Conservation (phyloP, 75 land plant species). For the Picea glauca region DNA sequence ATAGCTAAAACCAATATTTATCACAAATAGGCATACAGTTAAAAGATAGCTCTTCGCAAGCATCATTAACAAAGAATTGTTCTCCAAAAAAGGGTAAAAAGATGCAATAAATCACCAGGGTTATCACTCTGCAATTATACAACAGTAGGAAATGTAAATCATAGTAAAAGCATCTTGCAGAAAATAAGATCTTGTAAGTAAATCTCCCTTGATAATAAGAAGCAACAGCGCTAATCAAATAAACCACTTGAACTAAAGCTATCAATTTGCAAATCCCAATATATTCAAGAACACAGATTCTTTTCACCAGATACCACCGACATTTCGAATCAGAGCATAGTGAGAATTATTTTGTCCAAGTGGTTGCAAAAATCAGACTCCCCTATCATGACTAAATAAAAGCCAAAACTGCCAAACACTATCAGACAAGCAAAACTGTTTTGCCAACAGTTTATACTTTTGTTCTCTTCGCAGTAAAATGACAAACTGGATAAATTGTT, state of each 20-base stretch:
- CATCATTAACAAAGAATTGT: background rate
- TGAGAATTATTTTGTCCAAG: background rate
- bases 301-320: background rate
- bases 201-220: background rate
- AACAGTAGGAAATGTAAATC: background rate
- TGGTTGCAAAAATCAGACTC: background rate
- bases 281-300: background rate
- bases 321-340: background rate
- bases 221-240: background rate
- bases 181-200: background rate
- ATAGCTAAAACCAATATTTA: background rate
- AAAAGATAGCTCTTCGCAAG: background rate
- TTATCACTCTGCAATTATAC: background rate
- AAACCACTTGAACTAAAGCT: background rate
- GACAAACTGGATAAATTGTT: background rate
- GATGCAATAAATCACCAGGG: background rate
- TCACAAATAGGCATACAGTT: background rate
- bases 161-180: background rate
- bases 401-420: background rate
- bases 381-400: background rate
- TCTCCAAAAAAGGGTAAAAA: background rate
- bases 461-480: background rate
- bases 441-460: background rate
- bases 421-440: background rate
- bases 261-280: background rate